Evolutionary conservation across 2,329 filamentous ascomycete genomes (phyloP), one percentile per base, ranked within the genome.

Genomic region (Plenodomus lindquistii): DNA sequence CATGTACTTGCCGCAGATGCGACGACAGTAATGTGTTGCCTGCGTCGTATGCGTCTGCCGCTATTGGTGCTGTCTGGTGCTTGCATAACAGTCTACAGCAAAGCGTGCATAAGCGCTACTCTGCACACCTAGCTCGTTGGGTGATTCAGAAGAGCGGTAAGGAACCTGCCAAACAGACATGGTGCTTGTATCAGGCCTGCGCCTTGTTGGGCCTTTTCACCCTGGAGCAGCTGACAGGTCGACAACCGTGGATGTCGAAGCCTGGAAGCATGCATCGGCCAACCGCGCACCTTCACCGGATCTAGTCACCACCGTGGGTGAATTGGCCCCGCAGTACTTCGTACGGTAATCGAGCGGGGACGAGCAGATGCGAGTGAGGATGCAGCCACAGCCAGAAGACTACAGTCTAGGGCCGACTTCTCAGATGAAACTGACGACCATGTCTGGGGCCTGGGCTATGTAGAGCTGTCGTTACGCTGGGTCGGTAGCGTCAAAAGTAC

Each of bases 141-240:
- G 62, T 66, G 65, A 67, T 70, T 69, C 68, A 69, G 62, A 71
- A 71, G 60, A 69, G 69, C 69, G 69, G 69, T 72, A 69, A 67
- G 55, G 53, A 45, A 44, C 45, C 44, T 63, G 50, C 64, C 59
- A 62, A 57, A 60, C 59, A 59, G 49, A 54, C 51, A 59, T 42
- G 34, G 50, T 52, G 50, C 37, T 54, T 55, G 51, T 53, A 59
- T 56, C 58, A 60, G 50, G 46, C 57, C 45, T 67, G 64, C 64
- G 51, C 63, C 58, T 65, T 67, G 65, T 69, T 69, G 65, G 56
- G 66, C 64, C 42, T 4, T 40, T 38, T 19, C 50, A 53, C 48
- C 57, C 60, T 35, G 53, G 44, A 40, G 40, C 52, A 56, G 47
- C 52, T 57, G 52, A 60, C 55, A 61, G 46, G 50, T 42, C 54